These are phyloP conservation scores for Byssochlamys sp. DNA, from an alignment of 2,329 filamentous ascomycete genomes.

Conservation along the genomic window DNA sequence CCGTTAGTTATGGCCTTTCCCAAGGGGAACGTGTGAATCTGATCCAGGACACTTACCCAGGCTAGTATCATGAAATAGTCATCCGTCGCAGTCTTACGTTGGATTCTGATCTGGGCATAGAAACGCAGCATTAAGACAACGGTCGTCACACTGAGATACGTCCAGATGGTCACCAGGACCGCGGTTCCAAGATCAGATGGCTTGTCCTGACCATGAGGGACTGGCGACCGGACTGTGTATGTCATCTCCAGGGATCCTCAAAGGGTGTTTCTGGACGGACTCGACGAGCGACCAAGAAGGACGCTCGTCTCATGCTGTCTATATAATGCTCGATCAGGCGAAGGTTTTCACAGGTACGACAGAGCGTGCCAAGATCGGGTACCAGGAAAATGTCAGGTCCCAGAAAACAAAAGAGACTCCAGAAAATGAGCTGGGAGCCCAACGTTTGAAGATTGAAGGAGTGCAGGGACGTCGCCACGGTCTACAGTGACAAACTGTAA, in stretches of 20 bases:
- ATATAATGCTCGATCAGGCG: neutral
- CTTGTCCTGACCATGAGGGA: neutral
- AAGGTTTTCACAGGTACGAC: neutral
- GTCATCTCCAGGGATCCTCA: neutral
- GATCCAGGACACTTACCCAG: conserved; percentile 4
- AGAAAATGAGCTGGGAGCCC: neutral
- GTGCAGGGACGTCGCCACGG: neutral
- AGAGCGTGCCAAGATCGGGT: neutral
- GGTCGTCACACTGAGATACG: conserved; percentile 1
- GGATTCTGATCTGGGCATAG: conserved; percentile 2
- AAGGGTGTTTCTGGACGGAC: neutral
- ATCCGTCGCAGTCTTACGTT: conserved; percentile 1
- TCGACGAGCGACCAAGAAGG: neutral
- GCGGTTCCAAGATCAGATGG: neutral
- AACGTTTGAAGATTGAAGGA: neutral
- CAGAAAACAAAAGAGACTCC: neutral
- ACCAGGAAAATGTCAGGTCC: neutral
- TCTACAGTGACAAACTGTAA: neutral
- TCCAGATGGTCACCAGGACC: conserved; percentile 3
- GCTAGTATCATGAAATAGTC: conserved; percentile 7
- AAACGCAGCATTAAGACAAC: conserved; percentile 5
- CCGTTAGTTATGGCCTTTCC: neutral
- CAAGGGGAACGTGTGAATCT: neutral
- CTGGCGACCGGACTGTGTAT: neutral
- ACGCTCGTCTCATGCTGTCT: neutral